phyloP scores from a whole-genome alignment of 2,329 filamentous ascomycete species.

The Thelonectria olida region DNA sequence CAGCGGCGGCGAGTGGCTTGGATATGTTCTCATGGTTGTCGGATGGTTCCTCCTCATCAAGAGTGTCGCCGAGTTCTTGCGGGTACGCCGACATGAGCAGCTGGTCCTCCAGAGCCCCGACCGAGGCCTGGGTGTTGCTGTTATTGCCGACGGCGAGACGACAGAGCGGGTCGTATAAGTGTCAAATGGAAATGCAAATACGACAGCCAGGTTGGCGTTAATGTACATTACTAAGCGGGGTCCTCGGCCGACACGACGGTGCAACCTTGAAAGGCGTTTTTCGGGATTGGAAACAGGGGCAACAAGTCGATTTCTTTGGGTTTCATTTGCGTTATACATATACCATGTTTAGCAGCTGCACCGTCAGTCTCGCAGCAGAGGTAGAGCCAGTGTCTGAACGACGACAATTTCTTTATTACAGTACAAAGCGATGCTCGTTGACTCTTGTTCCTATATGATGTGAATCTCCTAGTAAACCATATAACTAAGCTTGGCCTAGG shows the following conservation, averaged over 20 bases:
- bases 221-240: slow-evolving; percentile 19
- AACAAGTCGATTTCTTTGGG: slow-evolving; percentile 15
- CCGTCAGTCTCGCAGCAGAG: slow-evolving; percentile 11
- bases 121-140: slow-evolving; percentile 81
- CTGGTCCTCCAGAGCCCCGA: slow-evolving; percentile 93
- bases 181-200: neutral
- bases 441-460: neutral
- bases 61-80: slow-evolving; percentile 89
- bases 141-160: slow-evolving; percentile 87
- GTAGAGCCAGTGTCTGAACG: slow-evolving; percentile 17
- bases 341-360: slow-evolving; percentile 3
- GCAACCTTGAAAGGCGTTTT: slow-evolving; percentile 19
- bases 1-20: slow-evolving; percentile 84
- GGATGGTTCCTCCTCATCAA: slow-evolving; percentile 98
- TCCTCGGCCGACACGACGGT: slow-evolving; percentile 8
- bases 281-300: slow-evolving; percentile 10
- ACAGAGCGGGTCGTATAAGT: slow-evolving; percentile 77
- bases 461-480: too few relatives aligned
- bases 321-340: neutral
- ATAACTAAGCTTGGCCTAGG: too few relatives aligned
- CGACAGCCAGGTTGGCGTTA: neutral
- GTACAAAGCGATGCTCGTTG: neutral
- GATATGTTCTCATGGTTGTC: slow-evolving; percentile 93
- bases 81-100: slow-evolving; percentile 89
- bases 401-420: slow-evolving; percentile 15